phyloP scores from a whole-genome alignment of 495 filamentous ascomycete species.

The Neurospora sublineolata region DNA sequence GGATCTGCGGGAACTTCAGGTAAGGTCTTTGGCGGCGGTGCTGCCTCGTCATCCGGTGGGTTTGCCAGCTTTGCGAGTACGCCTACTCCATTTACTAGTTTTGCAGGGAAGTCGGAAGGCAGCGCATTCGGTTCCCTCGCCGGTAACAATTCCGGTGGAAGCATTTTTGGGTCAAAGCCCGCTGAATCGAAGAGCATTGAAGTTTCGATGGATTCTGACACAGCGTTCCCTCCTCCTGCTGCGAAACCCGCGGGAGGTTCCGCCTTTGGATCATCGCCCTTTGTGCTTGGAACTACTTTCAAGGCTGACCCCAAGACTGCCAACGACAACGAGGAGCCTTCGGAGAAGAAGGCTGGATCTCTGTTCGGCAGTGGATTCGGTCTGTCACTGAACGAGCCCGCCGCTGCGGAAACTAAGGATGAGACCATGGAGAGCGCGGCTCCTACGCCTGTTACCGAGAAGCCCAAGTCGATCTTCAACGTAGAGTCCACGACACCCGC shows the following conservation, averaged over 20 bases:
- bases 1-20: constrained; percentile 2
- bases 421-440: constrained; percentile 43
- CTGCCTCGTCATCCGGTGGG: constrained; percentile 26
- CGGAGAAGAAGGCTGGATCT: constrained; percentile 29
- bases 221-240: constrained; percentile 28
- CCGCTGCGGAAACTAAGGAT: constrained; percentile 42
- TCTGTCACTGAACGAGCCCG: constrained; percentile 32
- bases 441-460: constrained; percentile 25
- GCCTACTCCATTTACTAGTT: constrained; percentile 36
- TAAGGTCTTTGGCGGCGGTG: constrained; percentile 26
- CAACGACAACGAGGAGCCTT: constrained; percentile 47
- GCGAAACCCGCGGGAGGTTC: constrained; percentile 22
- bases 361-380: constrained; percentile 50
- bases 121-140: constrained; percentile 43
- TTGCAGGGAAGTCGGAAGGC: constrained; percentile 34
- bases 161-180: constrained; percentile 39
- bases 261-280: constrained; percentile 49
- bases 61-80: constrained; percentile 48
- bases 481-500: constrained; percentile 47
- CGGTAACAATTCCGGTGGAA: constrained; percentile 23
- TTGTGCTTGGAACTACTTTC: constrained; percentile 70
- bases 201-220: constrained; percentile 30
- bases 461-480: constrained; percentile 19
- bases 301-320: constrained; percentile 55
- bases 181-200: constrained; percentile 22